phyloP scores from a whole-genome alignment of 2,329 filamentous ascomycete genomes.

The Calonectria hongkongensis region DNA sequence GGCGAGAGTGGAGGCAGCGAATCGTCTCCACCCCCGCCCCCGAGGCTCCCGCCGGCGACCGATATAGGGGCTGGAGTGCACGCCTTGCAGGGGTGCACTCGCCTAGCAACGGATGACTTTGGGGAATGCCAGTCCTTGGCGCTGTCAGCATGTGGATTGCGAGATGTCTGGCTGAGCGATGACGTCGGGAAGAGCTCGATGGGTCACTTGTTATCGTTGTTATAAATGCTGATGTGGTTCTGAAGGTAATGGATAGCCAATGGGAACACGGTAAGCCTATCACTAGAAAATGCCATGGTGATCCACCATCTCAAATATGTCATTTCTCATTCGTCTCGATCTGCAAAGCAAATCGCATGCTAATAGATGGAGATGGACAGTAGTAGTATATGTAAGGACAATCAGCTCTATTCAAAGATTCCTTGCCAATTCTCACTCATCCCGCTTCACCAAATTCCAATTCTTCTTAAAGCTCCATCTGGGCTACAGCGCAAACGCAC shows the following conservation, averaged over 20 bases:
- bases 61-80: conserved; percentile 19
- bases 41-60: conserved; percentile 24
- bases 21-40: conserved; percentile 12
- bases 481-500: too few species aligned
- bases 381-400: too few species aligned
- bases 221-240: background rate
- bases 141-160: background rate
- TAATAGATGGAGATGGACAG: too few species aligned
- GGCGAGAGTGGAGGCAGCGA: conserved; percentile 21
- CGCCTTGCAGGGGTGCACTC: background rate
- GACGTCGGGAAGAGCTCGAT: conserved; percentile 1
- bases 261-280: background rate
- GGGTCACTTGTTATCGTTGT: background rate
- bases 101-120: conserved; percentile 34
- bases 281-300: background rate
- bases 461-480: background rate
- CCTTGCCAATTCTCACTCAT: background rate
- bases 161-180: background rate
- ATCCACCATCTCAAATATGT: background rate
- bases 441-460: background rate
- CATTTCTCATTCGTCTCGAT: background rate
- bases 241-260: background rate
- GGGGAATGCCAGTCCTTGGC: conserved; percentile 40
- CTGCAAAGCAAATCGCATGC: background rate
- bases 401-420: too few species aligned